Evolutionary conservation across 805 yeast genomes (phyloP), one percentile per base, ranked within the genome.

Genomic region (Wickerhamiella kurtzmanii): DNA sequence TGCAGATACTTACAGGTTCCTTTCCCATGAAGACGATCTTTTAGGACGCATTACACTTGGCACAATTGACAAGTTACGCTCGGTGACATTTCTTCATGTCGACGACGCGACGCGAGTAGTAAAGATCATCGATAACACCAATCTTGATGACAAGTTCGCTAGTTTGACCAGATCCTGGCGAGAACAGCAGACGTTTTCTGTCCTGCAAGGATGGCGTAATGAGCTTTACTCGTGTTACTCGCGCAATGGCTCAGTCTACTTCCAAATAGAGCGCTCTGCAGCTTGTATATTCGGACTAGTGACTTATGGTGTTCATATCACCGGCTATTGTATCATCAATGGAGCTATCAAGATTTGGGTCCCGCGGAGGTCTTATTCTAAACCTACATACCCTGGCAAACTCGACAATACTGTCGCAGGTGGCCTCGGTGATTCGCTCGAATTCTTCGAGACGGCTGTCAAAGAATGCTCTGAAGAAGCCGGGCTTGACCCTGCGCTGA

Each of bases 371-470:
- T 73, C 96, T 0, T 61, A 68, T 3, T 71, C 77, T 1, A 92
- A 92, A 61, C 80, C 80, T 16, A 92, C 98, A 0, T 89, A 76
- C 66, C 97, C 98, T 0, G 82, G 83, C 0, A 81, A 77, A 82
- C 71, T 88, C 36, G 98, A 92, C 61, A 89, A 88, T 61, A 86
- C 94, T 1, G 83, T 92, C 4, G 98, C 95, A 0, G 98, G 98
- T 1, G 98, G 98, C 0, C 58, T 92, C 3, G 96, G 94, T 0
- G 71, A 80, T 60, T 95, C 95, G 0, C 69, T 75, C 53, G 85
- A 87, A 0, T 66, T 78, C 2, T 65, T 69, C 58, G 95, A 85
- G 41, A 89, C 96, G 0, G 76, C 80, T 2, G 54, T 83, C 17
- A 92, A 92, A 60, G 98, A 92, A 61, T 77, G 94, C 56, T 70